These are phyloP conservation scores for Ceratobasidium papillatum DNA, from an alignment of 1,284 basidiomycete genomes.

Conservation along the genomic window DNA sequence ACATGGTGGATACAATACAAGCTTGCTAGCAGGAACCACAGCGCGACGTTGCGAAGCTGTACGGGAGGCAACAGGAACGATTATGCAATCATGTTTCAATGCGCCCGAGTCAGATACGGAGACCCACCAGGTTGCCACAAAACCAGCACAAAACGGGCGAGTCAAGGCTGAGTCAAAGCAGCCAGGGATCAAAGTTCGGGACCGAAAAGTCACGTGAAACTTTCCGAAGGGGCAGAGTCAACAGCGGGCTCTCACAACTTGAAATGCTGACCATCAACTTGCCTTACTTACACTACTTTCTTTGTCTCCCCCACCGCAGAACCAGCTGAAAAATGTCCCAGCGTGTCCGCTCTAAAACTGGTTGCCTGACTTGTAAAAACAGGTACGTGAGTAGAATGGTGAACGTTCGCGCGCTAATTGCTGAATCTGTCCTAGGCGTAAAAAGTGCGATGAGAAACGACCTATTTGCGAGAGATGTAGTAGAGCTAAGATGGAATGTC, in stretches of 20 bases:
- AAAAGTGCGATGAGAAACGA: slow-evolving; percentile 33
- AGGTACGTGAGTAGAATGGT: not conserved
- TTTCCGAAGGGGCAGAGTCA: not conserved
- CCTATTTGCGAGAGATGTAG: slow-evolving; percentile 20
- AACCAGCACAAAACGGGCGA: too few species aligned
- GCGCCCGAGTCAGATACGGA: too few species aligned
- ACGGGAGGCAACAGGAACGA: too few species aligned
- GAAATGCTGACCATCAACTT: not conserved
- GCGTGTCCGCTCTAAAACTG: slow-evolving; percentile 9
- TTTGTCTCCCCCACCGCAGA: not conserved
- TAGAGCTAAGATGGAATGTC: slow-evolving; percentile 21
- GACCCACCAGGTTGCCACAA: too few species aligned
- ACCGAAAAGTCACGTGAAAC: too few species aligned
- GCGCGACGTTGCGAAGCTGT: too few species aligned
- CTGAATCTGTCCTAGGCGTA: not conserved
- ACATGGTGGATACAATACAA: too few species aligned
- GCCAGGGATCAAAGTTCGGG: too few species aligned
- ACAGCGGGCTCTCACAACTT: not conserved
- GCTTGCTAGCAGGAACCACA: too few species aligned
- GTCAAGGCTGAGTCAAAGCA: too few species aligned
- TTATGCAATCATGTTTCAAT: too few species aligned
- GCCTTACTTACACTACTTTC: not conserved
- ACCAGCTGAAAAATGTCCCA: not conserved
- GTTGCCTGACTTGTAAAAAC: slow-evolving; percentile 38
- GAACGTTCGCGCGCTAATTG: not conserved